Percentiles rank a stretch among this genome's conserved stretches.
phyloP scores from a whole-genome alignment of 2,329 filamentous ascomycete species.

The Colletotrichum agaves region DNA sequence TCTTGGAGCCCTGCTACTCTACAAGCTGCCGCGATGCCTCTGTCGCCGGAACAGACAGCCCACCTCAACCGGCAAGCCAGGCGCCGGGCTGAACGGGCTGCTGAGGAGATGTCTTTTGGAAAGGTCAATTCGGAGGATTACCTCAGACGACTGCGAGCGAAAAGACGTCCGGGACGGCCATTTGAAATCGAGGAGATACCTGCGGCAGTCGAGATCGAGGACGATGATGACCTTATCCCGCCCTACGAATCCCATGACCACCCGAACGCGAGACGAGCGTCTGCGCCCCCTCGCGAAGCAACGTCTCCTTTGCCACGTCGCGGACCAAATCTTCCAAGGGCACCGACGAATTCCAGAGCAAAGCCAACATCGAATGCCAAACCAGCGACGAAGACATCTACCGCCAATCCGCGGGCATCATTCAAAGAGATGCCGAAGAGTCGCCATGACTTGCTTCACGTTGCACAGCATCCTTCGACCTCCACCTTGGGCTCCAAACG shows the following conservation, averaged over 20 bases:
- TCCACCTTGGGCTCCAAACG: neutral
- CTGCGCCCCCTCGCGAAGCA: neutral
- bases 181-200: slow-evolving; percentile 22
- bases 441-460: neutral
- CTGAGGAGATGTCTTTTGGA: slow-evolving; percentile 29
- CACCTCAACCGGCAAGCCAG: slow-evolving; percentile 28
- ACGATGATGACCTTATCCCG: slow-evolving; percentile 15
- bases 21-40: neutral
- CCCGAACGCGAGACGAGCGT: neutral
- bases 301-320: neutral
- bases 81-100: slow-evolving; percentile 32
- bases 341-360: neutral
- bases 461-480: neutral
- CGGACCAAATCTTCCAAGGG: neutral
- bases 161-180: slow-evolving; percentile 18
- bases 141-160: slow-evolving; percentile 19
- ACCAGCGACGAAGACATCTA: neutral
- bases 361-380: neutral
- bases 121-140: slow-evolving; percentile 31
- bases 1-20: neutral
- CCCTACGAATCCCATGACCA: neutral
- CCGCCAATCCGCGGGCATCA: neutral
- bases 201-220: slow-evolving; percentile 26
- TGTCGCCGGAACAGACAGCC: slow-evolving; percentile 18
- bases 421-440: neutral